These are phyloP conservation scores for Suillus subaureus DNA, from an alignment of 768 basidiomycete genomes.

Conservation along the genomic window DNA sequence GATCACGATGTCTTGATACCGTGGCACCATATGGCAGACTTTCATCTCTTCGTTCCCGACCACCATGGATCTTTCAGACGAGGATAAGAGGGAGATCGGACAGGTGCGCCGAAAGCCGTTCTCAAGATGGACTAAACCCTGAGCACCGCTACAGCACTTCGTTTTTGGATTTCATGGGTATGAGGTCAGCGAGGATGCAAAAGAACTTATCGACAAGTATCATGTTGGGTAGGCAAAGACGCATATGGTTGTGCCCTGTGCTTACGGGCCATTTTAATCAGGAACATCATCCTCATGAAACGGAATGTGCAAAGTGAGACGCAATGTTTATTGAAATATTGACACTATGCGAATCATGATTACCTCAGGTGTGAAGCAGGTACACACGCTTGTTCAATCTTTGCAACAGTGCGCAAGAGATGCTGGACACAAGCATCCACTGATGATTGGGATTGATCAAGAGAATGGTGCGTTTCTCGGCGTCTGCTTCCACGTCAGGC, in stretches of 20 bases:
- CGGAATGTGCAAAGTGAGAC: conserved; percentile 59
- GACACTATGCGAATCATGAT: neutral
- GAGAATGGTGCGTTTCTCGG: conserved; percentile 57
- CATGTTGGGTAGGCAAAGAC: conserved; percentile 48
- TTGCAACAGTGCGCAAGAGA: conserved; percentile 59
- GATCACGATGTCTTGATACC: neutral
- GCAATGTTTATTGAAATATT: neutral
- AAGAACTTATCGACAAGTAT: conserved; percentile 60
- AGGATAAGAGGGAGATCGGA: conserved; percentile 46
- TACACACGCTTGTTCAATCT: conserved; percentile 46
- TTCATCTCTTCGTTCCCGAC: neutral
- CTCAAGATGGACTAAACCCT: neutral
- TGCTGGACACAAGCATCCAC: conserved; percentile 54
- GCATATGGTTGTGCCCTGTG: neutral
- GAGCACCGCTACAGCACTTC: conserved; percentile 53
- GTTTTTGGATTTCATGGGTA: conserved; percentile 71
- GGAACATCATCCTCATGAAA: conserved; percentile 68
- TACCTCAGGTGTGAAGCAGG: conserved; percentile 52
- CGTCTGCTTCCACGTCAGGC: neutral
- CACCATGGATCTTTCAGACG: conserved; percentile 30
- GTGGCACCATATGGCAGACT: neutral
- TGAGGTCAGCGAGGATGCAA: conserved; percentile 51
- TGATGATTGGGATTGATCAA: conserved; percentile 74
- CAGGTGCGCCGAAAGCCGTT: conserved; percentile 36
- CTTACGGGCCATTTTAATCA: conserved; percentile 12